Evolutionary conservation across 2,329 filamentous ascomycete species (phyloP).

Genomic region (Alternaria arborescens): DNA sequence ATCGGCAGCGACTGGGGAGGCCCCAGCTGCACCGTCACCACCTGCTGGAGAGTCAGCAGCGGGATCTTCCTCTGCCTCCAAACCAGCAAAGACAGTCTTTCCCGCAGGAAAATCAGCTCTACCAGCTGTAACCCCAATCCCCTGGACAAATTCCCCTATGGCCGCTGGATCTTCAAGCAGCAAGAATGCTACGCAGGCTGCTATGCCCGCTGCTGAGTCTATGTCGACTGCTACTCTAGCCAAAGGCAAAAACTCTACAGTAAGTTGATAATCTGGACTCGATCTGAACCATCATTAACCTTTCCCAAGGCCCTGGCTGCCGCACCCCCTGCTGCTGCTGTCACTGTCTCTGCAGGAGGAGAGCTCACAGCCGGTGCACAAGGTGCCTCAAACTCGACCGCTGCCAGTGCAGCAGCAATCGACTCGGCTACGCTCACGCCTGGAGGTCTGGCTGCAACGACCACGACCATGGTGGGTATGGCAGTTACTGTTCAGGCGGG

Average conservation of each 20-base stretch:
- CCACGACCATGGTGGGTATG: slow-evolving; percentile 24
- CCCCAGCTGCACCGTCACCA: not conserved
- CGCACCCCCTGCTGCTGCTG: slow-evolving; percentile 12
- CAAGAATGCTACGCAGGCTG: not conserved
- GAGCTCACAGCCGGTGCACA: slow-evolving; percentile 15
- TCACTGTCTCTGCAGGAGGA: slow-evolving; percentile 27
- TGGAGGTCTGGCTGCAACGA: slow-evolving; percentile 32
- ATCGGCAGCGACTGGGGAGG: not conserved
- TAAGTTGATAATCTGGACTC: slow-evolving; percentile 13
- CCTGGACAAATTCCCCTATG: slow-evolving; percentile 9
- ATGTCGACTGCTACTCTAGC: slow-evolving; percentile 12
- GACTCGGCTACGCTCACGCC: slow-evolving; percentile 32
- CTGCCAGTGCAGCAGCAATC: slow-evolving; percentile 23
- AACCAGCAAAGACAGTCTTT: slow-evolving; percentile 4
- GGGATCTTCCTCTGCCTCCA: not conserved
- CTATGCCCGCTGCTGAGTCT: not conserved
- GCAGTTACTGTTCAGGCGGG: slow-evolving; percentile 32
- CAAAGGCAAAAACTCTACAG: slow-evolving; percentile 20
- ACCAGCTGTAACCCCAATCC: slow-evolving; percentile 13
- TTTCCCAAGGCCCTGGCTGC: not conserved
- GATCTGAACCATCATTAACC: not conserved
- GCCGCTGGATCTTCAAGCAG: not conserved
- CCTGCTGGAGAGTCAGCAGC: not conserved
- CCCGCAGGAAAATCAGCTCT: slow-evolving; percentile 11
- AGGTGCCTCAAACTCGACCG: slow-evolving; percentile 16